Evolutionary conservation across 2,329 filamentous ascomycete species (phyloP), one percentile per base, ranked within the genome.

Genomic region (Phialemoniopsis sp.): DNA sequence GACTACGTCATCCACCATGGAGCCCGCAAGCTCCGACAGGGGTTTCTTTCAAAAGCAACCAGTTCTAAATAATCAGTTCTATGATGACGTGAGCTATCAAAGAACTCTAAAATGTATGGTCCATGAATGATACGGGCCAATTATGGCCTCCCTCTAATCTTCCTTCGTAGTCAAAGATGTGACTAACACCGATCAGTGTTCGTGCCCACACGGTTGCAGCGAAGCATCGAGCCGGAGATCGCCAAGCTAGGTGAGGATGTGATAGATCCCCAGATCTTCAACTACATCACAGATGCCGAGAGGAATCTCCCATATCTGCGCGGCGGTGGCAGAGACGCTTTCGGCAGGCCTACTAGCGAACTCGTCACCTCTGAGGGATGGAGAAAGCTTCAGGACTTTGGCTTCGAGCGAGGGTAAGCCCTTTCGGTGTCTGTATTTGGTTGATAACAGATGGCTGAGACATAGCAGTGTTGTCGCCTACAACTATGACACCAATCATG

Each of bases 341-440:
- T 85, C 54, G 82, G 84, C 1, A 66, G 68, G 37, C 73, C 73
- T 36, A 72, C 64, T 7, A 74, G 76, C 34, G 71, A 78, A 28
- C 62, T 88, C 2, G 67, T 85, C 29, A 82, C 82, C 1, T 72
- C 74, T 1, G 73, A 82, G 46, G 84, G 85, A 19, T 89, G 85
- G 85, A 67, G 71, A 30, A 64, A 69, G 31, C 63, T 85, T 3
- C 78, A 82, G 47, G 65, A 70, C 2, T 75, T 81, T 47, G 79
- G 80, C 1, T 70, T 76, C 13, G 56, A 64, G 26, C 73, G 76
- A 45, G 81, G 82, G 52, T 59, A 38, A 46, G 49, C 32, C 21
- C 21, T 6, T 26, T 26, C 21, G 21, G 36, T 43, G 38, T 18
- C 33, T 37, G 33, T 32, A 17, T 41, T 16, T 4, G 21, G 34